These are phyloP conservation scores for Climacium dendroides DNA, from an alignment of 225 moss, liverwort and hornwort species.

Conservation along the genomic window DNA sequence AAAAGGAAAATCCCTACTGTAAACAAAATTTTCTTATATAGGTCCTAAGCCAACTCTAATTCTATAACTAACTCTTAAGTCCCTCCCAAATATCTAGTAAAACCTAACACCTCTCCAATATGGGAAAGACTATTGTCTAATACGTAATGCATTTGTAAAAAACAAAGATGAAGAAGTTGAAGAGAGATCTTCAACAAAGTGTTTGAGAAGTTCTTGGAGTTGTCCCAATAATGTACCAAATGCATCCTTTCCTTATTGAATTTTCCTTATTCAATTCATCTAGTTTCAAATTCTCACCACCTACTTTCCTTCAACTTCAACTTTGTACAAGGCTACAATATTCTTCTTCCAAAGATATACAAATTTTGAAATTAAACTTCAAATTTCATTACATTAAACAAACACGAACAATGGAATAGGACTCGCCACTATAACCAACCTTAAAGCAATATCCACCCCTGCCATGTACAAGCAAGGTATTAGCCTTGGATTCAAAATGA, in stretches of 20 bases:
- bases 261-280: neutral
- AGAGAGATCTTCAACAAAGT: neutral
- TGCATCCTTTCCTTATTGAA: neutral
- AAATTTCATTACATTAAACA: neutral
- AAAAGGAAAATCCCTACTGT: fast-evolving
- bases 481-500: neutral
- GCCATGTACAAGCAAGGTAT: neutral
- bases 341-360: neutral
- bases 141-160: too few relatives aligned
- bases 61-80: neutral
- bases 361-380: too few relatives aligned
- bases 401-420: fast-evolving
- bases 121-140: neutral
- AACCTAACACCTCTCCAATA: fast-evolving
- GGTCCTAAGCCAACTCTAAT: fast-evolving
- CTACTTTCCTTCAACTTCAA: neutral
- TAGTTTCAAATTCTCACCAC: neutral
- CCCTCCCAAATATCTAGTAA: neutral
- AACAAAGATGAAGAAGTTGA: neutral
- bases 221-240: fast-evolving
- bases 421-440: fast-evolving
- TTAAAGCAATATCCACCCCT: fast-evolving
- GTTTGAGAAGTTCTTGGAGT: neutral
- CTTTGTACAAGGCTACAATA: neutral
- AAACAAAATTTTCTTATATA: neutral